A percentile compares a stretch with the other conserved stretches of the same genome.
phyloP scores from a whole-genome alignment of 2,329 filamentous ascomycete genomes.

The Fusarium pininemorale region DNA sequence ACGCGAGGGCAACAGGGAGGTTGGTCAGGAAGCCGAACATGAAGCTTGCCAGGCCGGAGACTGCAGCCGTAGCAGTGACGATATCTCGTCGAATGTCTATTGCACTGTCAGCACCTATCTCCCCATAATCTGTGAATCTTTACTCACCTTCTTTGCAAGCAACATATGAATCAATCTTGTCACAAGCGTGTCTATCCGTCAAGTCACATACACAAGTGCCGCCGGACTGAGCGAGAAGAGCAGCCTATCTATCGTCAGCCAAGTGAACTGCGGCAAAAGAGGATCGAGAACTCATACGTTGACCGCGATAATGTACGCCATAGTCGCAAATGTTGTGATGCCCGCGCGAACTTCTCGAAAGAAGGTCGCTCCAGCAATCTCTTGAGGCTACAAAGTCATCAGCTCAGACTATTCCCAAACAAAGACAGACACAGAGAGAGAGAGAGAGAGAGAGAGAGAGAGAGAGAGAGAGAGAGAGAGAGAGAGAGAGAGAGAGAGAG shows the following conservation, averaged over 20 bases:
- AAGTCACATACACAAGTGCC: constrained; percentile 76
- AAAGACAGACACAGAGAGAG: constrained; percentile 8
- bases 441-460: no score
- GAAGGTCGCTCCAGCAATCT: constrained; percentile 75
- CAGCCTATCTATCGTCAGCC: constrained; percentile 59
- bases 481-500: no score
- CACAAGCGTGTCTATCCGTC: constrained; percentile 57
- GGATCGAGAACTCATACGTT: constrained; percentile 56
- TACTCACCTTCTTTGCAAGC: constrained; percentile 58
- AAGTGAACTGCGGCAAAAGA: neutral
- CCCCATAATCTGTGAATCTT: no score
- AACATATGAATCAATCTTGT: constrained; percentile 54
- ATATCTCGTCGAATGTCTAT: constrained; percentile 75
- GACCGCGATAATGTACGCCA: constrained; percentile 86
- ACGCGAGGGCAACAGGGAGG: constrained; percentile 65
- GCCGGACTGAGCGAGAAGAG: constrained; percentile 78
- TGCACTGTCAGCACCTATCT: neutral
- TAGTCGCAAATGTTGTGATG: constrained; percentile 80
- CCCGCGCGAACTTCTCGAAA: constrained; percentile 82
- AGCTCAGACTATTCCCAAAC: neutral
- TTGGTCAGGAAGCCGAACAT: constrained; percentile 84
- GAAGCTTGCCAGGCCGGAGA: constrained; percentile 78
- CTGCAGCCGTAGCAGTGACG: constrained; percentile 84
- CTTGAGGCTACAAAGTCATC: constrained; percentile 61
- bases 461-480: no score